Base-by-base conservation (phyloP, 805 yeast species). In the Kazachstania viticola region DNA sequence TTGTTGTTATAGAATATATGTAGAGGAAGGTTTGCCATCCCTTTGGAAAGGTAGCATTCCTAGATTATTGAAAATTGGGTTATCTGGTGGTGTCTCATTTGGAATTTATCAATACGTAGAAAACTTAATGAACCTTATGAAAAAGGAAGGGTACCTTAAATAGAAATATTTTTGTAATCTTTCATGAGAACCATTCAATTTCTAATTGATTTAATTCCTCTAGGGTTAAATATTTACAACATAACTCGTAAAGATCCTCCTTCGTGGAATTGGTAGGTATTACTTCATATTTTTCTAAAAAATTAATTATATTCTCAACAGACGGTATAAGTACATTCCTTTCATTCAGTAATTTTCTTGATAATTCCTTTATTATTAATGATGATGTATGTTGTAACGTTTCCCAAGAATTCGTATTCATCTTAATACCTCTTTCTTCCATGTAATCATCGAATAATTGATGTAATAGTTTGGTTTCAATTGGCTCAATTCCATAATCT, bases 41-140 rank as follows among this genome's bases (percentile, higher is more conserved):
- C 58, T 73, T 28, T 73, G 75, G 73, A 55, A 63, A 35, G 79
- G 79, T 14, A 65, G 74, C 67, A 46, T 67, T 8, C 91, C 88
- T 13, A 60, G 94, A 38, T 65, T 79, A 31, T 58, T 79, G 31
- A 78, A 79, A 47, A 78, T 80, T 7, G 71, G 82, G 39, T 61
- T 76, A 13, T 72, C 78, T 25, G 84, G 91, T 16, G 79, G 81
- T 16, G 65, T 81, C 9, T 70, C 83, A 2, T 67, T 81, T 35
- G 62, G 72, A 12, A 68, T 77, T 14, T 80, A 79, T 50, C 77
- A 70, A 38, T 57, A 62, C 38, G 66, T 72, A 8, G 78, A 74
- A 43, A 64, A 61, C 28, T 29, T 52, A 13, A 37, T 48, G 15
- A 38, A 36, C 17, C 19, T 34, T 12, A 37, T 48, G 41, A 40